Base-by-base conservation (phyloP, 257 asterid species). In the Nemophila menziesii region DNA sequence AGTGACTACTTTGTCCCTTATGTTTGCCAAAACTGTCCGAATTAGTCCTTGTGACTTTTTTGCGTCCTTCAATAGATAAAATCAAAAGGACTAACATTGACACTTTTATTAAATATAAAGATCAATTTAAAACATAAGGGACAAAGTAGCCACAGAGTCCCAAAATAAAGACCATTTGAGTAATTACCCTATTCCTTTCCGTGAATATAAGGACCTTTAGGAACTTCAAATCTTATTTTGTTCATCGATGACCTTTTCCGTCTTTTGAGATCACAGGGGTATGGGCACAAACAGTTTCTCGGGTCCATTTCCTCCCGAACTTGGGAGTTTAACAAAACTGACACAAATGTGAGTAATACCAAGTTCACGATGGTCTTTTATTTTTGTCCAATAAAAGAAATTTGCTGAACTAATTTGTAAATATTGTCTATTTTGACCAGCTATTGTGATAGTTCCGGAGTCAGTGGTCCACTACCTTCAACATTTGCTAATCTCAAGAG, bases 261-360 rank as follows among this genome's bases (percentile, higher is more conserved):
- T 24, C 27, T 49, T 48, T 17, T 39, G 41, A 49, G 33, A 19
- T 26, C 10, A 48, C 76, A 86, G 94, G 53, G 27, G 53, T 15
- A 48, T 82, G 14, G 29, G 73, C 51, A 61, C 75, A 37, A 79
- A 86, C 68, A 79, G 72, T 69, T 79, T 86, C 68, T 76, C 93
- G 45, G 93, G 94, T 18, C 59, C 92, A 60, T 59, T 86, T 44
- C 96, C 92, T 44, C 21, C 69, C 16, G 81, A 64, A 56, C 76
- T 86, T 22, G 96, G 96, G 56, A 66, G 48, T 61, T 64, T 82
- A 57, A 22, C 75, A 49, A 65, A 44, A 49, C 56, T 86, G 33
- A 51, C 61, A 11, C 74, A 71, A 38, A 14, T 86, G 96, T 86
- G 58, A 67, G 77, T 60, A 41, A 14, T 33, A 3, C 16, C 29